Base-by-base conservation (phyloP, 1,284 basidiomycete genomes). In the Cutaneotrichosporon cutaneum region DNA sequence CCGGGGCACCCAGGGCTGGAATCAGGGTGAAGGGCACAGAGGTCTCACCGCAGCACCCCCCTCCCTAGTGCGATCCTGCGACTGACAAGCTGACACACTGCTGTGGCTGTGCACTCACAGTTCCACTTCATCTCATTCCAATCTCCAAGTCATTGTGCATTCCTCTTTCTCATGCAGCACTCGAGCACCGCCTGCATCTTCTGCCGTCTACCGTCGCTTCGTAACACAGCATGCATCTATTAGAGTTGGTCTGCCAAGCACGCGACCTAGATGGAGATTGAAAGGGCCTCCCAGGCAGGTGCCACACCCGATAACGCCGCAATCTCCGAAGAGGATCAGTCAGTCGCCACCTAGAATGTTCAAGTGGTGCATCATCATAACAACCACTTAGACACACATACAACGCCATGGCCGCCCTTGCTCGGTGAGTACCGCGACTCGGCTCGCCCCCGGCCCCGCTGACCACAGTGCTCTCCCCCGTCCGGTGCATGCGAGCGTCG, bases 401-500 rank as follows among this genome's bases (percentile, higher is more conserved):
- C 27, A 44, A 36, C 68, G 73, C 44, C 44, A 79, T 79, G 77
- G 75, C 77, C 47, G 77, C 77, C 67, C 71, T 79, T 54, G 77
- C 77, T 67, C 73, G 73, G 77, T 79, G 57, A 69, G 75, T 50
- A 52, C 33, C 22, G 1, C 47, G 6, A 9, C 22, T 27, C 7
- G 24, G n/a, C n/a, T n/a, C 27, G 10, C 13, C 13, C n/a, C 14
- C n/a, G 3, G 10, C 56, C 3, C 8, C 10, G 32, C 56, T 54
- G 18, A 50, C 22, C n/a, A 22, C 58, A 76, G 75, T 50, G 74
- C 76, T 26, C 75, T 78, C 22, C 76, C 76, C 9, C 67, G 69
- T 4, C 76, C 76, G 30, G 58, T 77, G 10, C 69, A 77, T 65
- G 71, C 70, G 22, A 59, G 67, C 36, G 61, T 68, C 16, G 62